These are phyloP conservation scores for Boletus sp. DNA, from an alignment of 1,284 basidiomycete genomes.

Conservation along the genomic window DNA sequence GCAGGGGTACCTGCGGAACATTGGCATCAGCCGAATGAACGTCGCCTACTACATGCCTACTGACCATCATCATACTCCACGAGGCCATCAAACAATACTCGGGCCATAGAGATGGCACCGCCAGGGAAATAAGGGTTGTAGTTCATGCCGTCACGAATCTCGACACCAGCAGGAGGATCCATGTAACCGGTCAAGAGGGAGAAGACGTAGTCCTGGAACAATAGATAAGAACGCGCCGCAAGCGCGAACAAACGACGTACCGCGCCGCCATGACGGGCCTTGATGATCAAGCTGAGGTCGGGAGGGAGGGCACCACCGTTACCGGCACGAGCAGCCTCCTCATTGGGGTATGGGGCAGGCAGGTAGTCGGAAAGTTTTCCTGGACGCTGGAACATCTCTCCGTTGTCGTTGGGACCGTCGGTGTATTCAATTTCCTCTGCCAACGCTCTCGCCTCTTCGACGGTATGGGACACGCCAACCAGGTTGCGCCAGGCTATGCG, in stretches of 20 bases:
- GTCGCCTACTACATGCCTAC: conserved; percentile 14
- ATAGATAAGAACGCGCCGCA: conserved; percentile 32
- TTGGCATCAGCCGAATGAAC: conserved; percentile 4
- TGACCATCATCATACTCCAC: conserved; percentile 92
- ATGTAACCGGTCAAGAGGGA: conserved; percentile 96
- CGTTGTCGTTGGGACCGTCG: conserved; percentile 93
- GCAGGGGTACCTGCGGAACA: conserved; percentile 77
- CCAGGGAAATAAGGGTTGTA: conserved; percentile 99
- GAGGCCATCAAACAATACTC: conserved; percentile 91
- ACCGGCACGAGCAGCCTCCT: conserved; percentile 92
- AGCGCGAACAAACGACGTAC: conserved; percentile 40
- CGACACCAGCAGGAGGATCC: conserved; percentile 94
- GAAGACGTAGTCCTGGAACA: conserved; percentile 89
- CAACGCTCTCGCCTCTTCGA: conserved; percentile 87
- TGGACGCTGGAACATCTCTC: conserved; percentile 98
- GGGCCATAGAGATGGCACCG: conserved; percentile 97
- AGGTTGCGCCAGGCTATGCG: conserved; percentile 99
- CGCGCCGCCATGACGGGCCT: conserved; percentile 95
- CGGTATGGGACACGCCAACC: conserved; percentile 96
- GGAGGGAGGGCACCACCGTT: conserved; percentile 97
- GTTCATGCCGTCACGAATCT: conserved; percentile 95
- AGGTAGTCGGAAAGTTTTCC: conserved; percentile 98
- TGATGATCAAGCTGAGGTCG: conserved; percentile 95
- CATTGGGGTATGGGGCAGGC: conserved; percentile 95
- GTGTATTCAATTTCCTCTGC: conserved; percentile 97